A percentile compares a stretch with the other conserved stretches of the same genome.
Conservation (phyloP, 176 grass and related monocot genomes). For the Oryza glaberrima region DNA sequence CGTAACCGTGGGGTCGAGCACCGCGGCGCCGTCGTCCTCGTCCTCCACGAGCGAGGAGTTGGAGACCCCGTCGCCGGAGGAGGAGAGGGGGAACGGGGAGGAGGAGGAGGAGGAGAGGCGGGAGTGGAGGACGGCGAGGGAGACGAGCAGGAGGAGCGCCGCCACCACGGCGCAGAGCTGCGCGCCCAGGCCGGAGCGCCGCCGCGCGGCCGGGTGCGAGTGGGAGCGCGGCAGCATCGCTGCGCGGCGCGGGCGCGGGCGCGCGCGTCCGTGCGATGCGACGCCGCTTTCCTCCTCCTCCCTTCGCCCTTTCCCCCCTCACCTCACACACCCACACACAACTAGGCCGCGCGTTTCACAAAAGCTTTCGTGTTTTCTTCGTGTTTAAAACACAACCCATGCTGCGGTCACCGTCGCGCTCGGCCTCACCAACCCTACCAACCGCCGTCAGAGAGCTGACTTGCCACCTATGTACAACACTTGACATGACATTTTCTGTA, state of each 20-base stretch:
- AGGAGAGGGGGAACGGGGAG: conserved; percentile 21
- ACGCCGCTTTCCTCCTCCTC: conserved; percentile 26
- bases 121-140: conserved; percentile 82
- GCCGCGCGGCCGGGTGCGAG: conserved; percentile 63
- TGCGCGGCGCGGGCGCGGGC: neutral
- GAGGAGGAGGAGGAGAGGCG: conserved; percentile 60
- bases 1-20: conserved; percentile 44
- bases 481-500: neutral
- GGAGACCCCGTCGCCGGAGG: conserved; percentile 17
- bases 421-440: conserved; percentile 37
- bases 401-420: conserved; percentile 11
- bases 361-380: neutral
- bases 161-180: conserved; percentile 71
- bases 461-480: neutral
- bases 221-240: conserved; percentile 69
- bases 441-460: neutral
- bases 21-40: conserved; percentile 44
- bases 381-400: neutral
- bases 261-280: conserved; percentile 9
- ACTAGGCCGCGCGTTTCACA: neutral
- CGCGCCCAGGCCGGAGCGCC: conserved; percentile 65
- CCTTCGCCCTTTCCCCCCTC: neutral
- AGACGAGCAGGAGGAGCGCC: conserved; percentile 81
- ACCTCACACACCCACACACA: conserved; percentile 13
- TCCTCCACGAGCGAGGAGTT: conserved; percentile 49